Conservation (phyloP, 2,329 filamentous ascomycete species). For the Aspergillus novoparasiticus region DNA sequence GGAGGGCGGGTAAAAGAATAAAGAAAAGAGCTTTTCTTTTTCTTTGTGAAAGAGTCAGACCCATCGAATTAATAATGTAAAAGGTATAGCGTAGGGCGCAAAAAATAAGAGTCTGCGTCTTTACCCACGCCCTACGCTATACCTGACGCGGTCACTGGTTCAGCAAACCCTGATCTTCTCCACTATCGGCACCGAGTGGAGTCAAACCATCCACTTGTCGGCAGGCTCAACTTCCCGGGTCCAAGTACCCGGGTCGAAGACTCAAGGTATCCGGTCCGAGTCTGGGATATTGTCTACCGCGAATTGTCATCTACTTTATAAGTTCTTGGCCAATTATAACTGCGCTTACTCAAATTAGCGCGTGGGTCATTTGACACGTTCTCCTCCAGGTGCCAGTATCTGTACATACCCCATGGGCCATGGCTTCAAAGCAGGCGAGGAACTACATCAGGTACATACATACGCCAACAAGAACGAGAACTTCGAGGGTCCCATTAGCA, state of each 20-base stretch:
- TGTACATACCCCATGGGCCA: not conserved
- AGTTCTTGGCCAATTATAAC: not conserved
- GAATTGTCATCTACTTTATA: not conserved
- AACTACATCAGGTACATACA: not conserved
- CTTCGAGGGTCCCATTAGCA: slow-evolving; percentile 6
- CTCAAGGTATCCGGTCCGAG: not conserved
- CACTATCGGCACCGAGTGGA: not conserved
- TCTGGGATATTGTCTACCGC: not conserved
- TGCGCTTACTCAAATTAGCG: not conserved
- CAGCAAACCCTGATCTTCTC: not conserved
- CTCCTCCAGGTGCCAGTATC: not conserved
- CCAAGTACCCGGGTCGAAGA: not conserved
- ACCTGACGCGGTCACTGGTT: not conserved
- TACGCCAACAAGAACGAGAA: not conserved
- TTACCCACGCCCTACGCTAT: not conserved
- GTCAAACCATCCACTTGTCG: not conserved
- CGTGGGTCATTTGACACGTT: not conserved
- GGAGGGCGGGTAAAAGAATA: not conserved
- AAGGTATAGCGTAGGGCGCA: not conserved
- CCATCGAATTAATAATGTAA: not conserved
- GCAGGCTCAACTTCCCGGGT: not conserved
- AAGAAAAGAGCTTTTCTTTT: not conserved
- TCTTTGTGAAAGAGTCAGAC: not conserved
- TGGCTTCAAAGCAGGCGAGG: not conserved
- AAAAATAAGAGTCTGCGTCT: not conserved